These are phyloP conservation scores for Martensiomyces pterosporus DNA, from an alignment of 192 early-diverging fungal species.

Conservation along the genomic window DNA sequence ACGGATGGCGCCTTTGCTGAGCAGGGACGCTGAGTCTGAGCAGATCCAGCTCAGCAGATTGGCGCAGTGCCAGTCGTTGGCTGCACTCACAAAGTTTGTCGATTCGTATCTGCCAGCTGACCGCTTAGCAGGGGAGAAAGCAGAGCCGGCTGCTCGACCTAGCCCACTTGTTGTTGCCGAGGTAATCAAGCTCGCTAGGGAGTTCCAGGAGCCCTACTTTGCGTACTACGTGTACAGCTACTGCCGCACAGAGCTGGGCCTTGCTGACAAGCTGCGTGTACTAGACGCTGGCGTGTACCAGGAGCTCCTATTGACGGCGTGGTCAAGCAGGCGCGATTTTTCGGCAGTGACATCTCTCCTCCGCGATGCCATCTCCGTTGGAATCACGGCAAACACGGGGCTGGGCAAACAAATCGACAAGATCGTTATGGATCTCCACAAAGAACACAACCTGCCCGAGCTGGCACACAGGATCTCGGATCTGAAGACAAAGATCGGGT, in stretches of 20 bases:
- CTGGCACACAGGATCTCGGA: slow-evolving; percentile 6
- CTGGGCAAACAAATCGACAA: slow-evolving; percentile 24
- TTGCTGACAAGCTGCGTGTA: slow-evolving; percentile 23
- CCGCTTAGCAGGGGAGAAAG: not conserved
- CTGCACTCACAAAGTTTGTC: slow-evolving; percentile 21
- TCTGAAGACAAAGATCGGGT: slow-evolving; percentile 13
- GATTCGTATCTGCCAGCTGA: slow-evolving; percentile 7
- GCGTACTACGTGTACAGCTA: slow-evolving; percentile 27
- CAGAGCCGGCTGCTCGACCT: slow-evolving; percentile 4
- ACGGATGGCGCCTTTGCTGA: not conserved
- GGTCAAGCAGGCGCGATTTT: slow-evolving; percentile 25
- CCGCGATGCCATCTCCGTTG: slow-evolving; percentile 24
- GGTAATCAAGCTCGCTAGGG: slow-evolving; percentile 20
- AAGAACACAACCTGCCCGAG: slow-evolving; percentile 18
- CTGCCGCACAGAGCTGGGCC: slow-evolving; percentile 19
- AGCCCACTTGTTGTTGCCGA: slow-evolving; percentile 32
- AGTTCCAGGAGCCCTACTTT: slow-evolving; percentile 19
- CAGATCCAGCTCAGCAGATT: slow-evolving; percentile 23
- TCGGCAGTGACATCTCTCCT: slow-evolving; percentile 18
- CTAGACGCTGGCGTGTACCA: slow-evolving; percentile 23
- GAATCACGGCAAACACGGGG: slow-evolving; percentile 6
- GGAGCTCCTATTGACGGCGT: slow-evolving; percentile 26
- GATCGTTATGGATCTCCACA: slow-evolving; percentile 25
- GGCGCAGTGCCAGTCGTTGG: slow-evolving; percentile 18
- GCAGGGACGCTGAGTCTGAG: slow-evolving; percentile 17